phyloP scores from a whole-genome alignment of 805 yeast genomes.

The Ogataea pini region DNA sequence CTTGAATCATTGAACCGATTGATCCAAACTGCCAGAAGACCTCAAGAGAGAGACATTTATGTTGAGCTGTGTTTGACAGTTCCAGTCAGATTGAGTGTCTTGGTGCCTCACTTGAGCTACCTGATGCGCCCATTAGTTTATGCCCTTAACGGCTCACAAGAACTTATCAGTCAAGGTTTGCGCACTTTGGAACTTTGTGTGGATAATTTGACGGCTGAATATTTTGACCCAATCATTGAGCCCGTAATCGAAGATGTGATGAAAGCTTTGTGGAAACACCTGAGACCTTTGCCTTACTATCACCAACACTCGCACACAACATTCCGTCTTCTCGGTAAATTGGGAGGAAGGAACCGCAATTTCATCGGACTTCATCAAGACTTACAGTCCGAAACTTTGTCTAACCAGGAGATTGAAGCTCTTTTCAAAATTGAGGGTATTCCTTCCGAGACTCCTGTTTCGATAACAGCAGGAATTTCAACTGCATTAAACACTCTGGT shows the following conservation, averaged over 20 bases:
- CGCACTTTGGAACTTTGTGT: conserved; percentile 94
- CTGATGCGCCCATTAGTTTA: conserved; percentile 88
- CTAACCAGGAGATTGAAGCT: conserved; percentile 69
- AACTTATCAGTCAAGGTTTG: conserved; percentile 89
- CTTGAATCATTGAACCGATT: conserved; percentile 83
- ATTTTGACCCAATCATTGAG: conserved; percentile 94
- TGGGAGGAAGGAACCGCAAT: conserved; percentile 93
- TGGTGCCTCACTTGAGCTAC: conserved; percentile 89
- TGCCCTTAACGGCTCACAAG: conserved; percentile 88
- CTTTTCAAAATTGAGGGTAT: conserved; percentile 72
- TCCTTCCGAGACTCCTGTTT: conserved; percentile 59
- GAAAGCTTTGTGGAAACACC: conserved; percentile 88
- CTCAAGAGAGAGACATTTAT: conserved; percentile 90
- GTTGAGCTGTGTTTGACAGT: conserved; percentile 94
- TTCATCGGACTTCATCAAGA: conserved; percentile 77
- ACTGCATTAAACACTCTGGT: conserved; percentile 77
- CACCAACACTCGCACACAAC: conserved; percentile 96
- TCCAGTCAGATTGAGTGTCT: conserved; percentile 89
- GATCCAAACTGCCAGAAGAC: conserved; percentile 78
- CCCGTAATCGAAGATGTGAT: conserved; percentile 94
- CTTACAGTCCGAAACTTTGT: conserved; percentile 50
- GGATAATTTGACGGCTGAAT: conserved; percentile 93
- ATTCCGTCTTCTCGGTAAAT: conserved; percentile 85
- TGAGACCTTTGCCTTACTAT: conserved; percentile 89
- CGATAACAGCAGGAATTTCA: conserved; percentile 79